Percentiles rank a stretch among this genome's conserved stretches.
phyloP scores from a whole-genome alignment of 495 filamentous ascomycete species.

The Hyaloscypha hepaticicola region DNA sequence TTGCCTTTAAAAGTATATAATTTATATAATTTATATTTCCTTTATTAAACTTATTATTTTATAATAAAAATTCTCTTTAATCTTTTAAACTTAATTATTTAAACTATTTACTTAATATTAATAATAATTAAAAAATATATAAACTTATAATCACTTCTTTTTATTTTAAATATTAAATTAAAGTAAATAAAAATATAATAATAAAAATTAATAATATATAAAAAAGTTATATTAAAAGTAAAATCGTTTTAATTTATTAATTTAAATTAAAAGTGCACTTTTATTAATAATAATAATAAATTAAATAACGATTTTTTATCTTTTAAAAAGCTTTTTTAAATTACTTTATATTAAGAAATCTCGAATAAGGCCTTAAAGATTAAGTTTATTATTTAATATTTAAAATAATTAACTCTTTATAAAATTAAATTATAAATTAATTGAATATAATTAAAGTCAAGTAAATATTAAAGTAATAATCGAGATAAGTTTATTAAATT shows the following conservation, averaged over 20 bases:
- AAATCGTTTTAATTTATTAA: not conserved
- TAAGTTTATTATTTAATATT: conserved; percentile 19
- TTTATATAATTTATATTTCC: conserved; percentile 24
- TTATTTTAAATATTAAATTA: conserved; percentile 3
- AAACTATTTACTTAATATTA: conserved; percentile 15
- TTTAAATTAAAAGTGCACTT: too few relatives aligned
- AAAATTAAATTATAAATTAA: conserved; percentile 3
- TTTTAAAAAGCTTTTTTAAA: conserved; percentile 19
- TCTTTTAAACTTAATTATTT: conserved; percentile 11
- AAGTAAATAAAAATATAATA: conserved; percentile 17
- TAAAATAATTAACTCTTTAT: conserved; percentile 25
- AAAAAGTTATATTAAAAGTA: conserved; percentile 6
- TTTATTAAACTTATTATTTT: conserved; percentile 3
- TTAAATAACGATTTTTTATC: conserved; percentile 23
- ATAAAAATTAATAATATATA: conserved; percentile 17
- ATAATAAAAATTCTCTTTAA: conserved; percentile 13
- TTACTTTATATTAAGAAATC: conserved; percentile 20
- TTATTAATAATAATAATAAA: conserved; percentile 17
- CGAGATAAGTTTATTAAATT: conserved; percentile 15
- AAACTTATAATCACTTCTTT: not conserved
- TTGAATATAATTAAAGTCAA: conserved; percentile 11
- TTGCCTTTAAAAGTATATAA: conserved; percentile 19
- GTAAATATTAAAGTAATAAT: conserved; percentile 16
- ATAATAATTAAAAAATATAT: conserved; percentile 16
- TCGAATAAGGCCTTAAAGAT: conserved; percentile 20